Percentiles rank a stretch among this genome's conserved stretches.
phyloP scores from a whole-genome alignment of 1,284 basidiomycete genomes.

The Ustilago lituana region DNA sequence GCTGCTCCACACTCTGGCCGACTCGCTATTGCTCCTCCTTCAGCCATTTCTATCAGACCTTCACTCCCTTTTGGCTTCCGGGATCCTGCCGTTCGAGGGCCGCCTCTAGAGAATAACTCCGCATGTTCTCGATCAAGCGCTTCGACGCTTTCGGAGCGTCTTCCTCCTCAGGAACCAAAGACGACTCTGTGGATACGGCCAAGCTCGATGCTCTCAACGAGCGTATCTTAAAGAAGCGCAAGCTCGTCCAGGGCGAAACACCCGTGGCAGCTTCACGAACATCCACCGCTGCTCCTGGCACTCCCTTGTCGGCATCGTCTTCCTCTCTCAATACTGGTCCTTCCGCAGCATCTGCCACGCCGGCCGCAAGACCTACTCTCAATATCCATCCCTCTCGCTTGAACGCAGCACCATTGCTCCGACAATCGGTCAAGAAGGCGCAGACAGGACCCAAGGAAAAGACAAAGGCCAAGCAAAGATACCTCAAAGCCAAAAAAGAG shows the following conservation, averaged over 20 bases:
- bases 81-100: too few relatives aligned
- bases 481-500: slow-evolving; percentile 63
- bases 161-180: slow-evolving; percentile 3
- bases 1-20: slow-evolving; percentile 8
- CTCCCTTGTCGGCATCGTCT: neutral
- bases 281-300: neutral
- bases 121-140: slow-evolving; percentile 54
- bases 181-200: slow-evolving; percentile 18
- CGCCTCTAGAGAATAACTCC: neutral
- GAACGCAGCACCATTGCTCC: slow-evolving; percentile 42
- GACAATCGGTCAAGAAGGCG: slow-evolving; percentile 42
- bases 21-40: neutral
- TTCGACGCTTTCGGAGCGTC: slow-evolving; percentile 43
- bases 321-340: neutral
- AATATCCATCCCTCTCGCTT: slow-evolving; percentile 59
- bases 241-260: slow-evolving; percentile 17
- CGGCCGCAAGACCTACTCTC: slow-evolving; percentile 19
- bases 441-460: slow-evolving; percentile 44
- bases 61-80: too few relatives aligned
- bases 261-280: neutral
- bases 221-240: slow-evolving; percentile 46
- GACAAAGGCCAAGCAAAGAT: slow-evolving; percentile 64
- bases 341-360: slow-evolving; percentile 10
- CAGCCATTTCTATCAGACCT: too few relatives aligned
- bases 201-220: slow-evolving; percentile 54